phyloP scores from a whole-genome alignment of 768 basidiomycete species.

The Fomitopsis serialis region DNA sequence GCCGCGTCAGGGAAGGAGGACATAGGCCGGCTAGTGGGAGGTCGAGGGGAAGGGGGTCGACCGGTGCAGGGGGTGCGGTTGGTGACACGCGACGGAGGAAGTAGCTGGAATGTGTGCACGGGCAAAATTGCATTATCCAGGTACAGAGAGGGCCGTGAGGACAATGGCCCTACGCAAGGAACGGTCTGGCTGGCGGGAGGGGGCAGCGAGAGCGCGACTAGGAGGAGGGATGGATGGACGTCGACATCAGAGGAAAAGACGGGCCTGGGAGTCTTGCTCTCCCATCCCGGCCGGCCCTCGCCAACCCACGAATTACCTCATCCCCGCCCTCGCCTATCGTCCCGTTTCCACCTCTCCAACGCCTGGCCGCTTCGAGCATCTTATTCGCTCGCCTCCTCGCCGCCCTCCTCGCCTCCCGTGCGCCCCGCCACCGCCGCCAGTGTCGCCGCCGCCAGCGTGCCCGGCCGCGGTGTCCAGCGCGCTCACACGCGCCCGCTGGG shows the following conservation, averaged over 20 bases:
- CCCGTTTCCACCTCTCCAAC: not conserved
- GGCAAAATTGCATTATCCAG: slow-evolving; percentile 28
- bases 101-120: slow-evolving; percentile 10
- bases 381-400: not conserved
- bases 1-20: slow-evolving; percentile 10
- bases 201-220: slow-evolving; percentile 20
- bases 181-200: slow-evolving; percentile 21
- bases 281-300: not conserved
- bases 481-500: not conserved
- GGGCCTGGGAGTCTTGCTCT: not conserved
- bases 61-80: slow-evolving; percentile 10
- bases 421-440: not conserved
- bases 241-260: slow-evolving; percentile 12
- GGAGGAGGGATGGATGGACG: slow-evolving; percentile 11
- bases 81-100: slow-evolving; percentile 11
- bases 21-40: slow-evolving; percentile 17
- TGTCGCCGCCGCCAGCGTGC: not conserved
- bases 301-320: slow-evolving; percentile 3
- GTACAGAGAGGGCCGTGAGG: slow-evolving; percentile 14
- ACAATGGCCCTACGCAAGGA: slow-evolving; percentile 12
- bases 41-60: slow-evolving; percentile 19
- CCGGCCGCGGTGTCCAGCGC: not conserved
- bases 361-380: too few species aligned
- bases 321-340: not conserved
- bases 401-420: not conserved